Evolutionary conservation across 257 asterid genomes (phyloP).

Genomic region (Solanum tacnaense): DNA sequence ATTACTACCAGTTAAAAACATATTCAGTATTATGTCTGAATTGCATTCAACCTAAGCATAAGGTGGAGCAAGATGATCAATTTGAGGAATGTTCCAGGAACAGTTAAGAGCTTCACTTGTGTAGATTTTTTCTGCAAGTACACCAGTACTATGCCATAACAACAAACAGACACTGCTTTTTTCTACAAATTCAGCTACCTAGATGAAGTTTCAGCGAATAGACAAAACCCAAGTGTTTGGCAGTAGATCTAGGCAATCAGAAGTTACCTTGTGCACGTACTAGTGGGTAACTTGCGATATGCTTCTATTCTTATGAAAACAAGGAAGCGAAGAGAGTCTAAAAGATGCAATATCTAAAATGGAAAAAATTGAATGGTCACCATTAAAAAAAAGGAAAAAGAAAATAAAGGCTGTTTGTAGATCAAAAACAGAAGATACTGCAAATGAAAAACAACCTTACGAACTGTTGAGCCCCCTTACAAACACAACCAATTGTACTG

Average conservation of each 20-base stretch:
- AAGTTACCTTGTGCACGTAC: background rate
- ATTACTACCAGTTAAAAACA: background rate
- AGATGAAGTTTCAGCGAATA: background rate
- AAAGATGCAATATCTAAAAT: background rate
- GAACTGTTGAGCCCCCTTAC: background rate
- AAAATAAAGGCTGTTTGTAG: background rate
- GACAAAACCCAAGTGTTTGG: background rate
- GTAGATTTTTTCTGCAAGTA: background rate
- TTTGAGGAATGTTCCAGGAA: background rate
- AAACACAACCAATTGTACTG: background rate
- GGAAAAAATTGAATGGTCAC: background rate
- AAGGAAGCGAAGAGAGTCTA: background rate
- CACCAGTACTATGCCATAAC: background rate
- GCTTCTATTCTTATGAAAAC: background rate
- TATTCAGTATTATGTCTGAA: background rate
- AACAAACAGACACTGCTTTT: background rate
- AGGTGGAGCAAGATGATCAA: background rate
- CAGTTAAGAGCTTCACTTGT: background rate
- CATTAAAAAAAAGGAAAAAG: background rate
- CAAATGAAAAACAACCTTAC: background rate
- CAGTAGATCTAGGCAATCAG: background rate
- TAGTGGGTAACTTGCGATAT: background rate
- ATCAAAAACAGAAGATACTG: background rate
- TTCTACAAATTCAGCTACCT: background rate
- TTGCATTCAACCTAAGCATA: background rate